phyloP scores from a whole-genome alignment of 352 stramenopile genomes.

The Sclerospora graminicola region DNA sequence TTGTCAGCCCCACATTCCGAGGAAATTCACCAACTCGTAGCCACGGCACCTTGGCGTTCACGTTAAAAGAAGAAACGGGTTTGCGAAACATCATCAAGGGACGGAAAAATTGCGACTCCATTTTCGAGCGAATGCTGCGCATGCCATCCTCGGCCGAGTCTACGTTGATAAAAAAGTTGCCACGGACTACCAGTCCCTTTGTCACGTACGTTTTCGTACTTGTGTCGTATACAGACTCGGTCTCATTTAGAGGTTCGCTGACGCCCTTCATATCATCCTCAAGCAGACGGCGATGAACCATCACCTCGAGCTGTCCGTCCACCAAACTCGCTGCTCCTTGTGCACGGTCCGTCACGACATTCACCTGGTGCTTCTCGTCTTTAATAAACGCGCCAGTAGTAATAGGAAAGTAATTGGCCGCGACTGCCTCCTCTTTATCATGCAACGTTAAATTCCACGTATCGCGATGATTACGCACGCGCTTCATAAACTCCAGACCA shows the following conservation, averaged over 20 bases:
- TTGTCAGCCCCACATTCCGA: slow-evolving; percentile 89
- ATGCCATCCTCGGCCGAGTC: slow-evolving; percentile 47
- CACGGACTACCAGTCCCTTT: slow-evolving; percentile 73
- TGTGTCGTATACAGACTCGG: slow-evolving; percentile 73
- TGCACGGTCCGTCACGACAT: slow-evolving; percentile 87
- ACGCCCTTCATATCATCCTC: slow-evolving; percentile 92
- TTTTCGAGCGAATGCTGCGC: slow-evolving; percentile 41
- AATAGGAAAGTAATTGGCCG: slow-evolving; percentile 97
- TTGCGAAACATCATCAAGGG: slow-evolving; percentile 43
- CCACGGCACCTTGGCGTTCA: slow-evolving; percentile 55
- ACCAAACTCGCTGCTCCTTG: slow-evolving; percentile 88
- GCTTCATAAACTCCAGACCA: slow-evolving; percentile 89
- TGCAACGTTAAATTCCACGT: slow-evolving; percentile 80
- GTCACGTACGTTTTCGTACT: slow-evolving; percentile 40
- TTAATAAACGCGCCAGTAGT: slow-evolving; percentile 91
- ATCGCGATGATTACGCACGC: slow-evolving; percentile 83
- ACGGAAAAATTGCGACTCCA: slow-evolving; percentile 60
- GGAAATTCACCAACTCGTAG: slow-evolving; percentile 70
- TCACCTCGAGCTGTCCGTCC: slow-evolving; percentile 92
- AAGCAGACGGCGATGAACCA: slow-evolving; percentile 93
- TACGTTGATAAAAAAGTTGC: slow-evolving; percentile 62
- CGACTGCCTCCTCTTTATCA: slow-evolving; percentile 88
- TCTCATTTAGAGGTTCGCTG: slow-evolving; percentile 87
- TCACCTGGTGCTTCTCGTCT: slow-evolving; percentile 73
- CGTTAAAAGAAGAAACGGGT: slow-evolving; percentile 9